phyloP scores from a whole-genome alignment of 2,329 filamentous ascomycete species.

The Malbranchea zuffiana region DNA sequence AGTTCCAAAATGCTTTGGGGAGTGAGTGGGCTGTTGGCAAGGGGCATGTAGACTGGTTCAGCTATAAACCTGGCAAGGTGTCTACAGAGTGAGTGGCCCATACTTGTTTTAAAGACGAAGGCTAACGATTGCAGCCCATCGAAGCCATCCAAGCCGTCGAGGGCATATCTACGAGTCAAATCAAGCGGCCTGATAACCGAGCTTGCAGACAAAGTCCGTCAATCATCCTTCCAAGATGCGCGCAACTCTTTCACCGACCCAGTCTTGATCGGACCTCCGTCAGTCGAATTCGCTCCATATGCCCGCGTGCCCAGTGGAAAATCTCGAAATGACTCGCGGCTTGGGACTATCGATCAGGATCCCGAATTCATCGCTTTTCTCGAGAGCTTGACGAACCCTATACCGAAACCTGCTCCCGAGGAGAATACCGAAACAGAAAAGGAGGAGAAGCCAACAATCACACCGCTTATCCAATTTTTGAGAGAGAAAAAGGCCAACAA shows the following conservation, averaged over 20 bases:
- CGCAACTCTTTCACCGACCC: slow-evolving; percentile 62
- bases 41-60: slow-evolving; percentile 76
- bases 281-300: slow-evolving; percentile 71
- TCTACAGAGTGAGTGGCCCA: slow-evolving; percentile 64
- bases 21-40: slow-evolving; percentile 70
- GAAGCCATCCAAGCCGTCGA: slow-evolving; percentile 69
- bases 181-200: slow-evolving; percentile 55
- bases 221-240: slow-evolving; percentile 65
- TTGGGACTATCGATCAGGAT: slow-evolving; percentile 94
- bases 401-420: slow-evolving; percentile 44
- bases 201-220: slow-evolving; percentile 60
- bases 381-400: slow-evolving; percentile 68
- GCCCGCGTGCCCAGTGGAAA: slow-evolving; percentile 69
- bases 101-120: too few species aligned
- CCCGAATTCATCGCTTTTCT: slow-evolving; percentile 91
- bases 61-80: slow-evolving; percentile 62
- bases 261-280: slow-evolving; percentile 65
- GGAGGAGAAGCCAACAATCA: slow-evolving; percentile 58
- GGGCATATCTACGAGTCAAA: slow-evolving; percentile 74
- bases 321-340: slow-evolving; percentile 66
- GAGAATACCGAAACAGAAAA: slow-evolving; percentile 42
- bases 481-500: slow-evolving; percentile 83
- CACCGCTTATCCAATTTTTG: slow-evolving; percentile 79
- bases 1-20: slow-evolving; percentile 63
- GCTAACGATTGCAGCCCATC: too few species aligned